A percentile compares a stretch with the other conserved stretches of the same genome.
These are phyloP conservation scores for Tylopilus plumbeoviolaceoides DNA, from an alignment of 768 basidiomycete species.

Conservation along the genomic window DNA sequence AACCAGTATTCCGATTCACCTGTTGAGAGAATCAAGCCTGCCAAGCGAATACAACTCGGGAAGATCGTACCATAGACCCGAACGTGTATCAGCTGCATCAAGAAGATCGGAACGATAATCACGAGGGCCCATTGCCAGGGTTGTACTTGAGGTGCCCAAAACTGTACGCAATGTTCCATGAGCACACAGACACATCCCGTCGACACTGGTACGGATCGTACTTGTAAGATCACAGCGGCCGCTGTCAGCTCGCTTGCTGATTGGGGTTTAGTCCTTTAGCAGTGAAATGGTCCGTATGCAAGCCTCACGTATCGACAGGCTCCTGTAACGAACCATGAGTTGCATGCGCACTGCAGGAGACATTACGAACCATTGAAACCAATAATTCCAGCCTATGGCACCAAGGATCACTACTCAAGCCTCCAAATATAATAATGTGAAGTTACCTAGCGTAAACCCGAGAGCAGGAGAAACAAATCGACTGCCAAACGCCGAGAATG, in stretches of 20 bases:
- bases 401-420: not conserved
- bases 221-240: slow-evolving; percentile 50
- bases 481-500: slow-evolving; percentile 54
- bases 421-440: not conserved
- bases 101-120: slow-evolving; percentile 51
- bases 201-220: slow-evolving; percentile 5
- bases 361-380: slow-evolving; percentile 42
- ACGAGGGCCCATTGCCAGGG: slow-evolving; percentile 55
- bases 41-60: not conserved
- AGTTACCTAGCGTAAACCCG: slow-evolving; percentile 51
- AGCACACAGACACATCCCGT: not conserved
- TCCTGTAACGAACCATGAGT: slow-evolving; percentile 25
- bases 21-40: slow-evolving; percentile 14
- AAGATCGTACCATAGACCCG: slow-evolving; percentile 48
- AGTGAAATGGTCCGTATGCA: not conserved
- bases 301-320: slow-evolving; percentile 36
- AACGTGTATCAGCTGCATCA: slow-evolving; percentile 52
- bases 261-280: not conserved
- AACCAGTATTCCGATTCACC: slow-evolving; percentile 65
- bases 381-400: slow-evolving; percentile 52
- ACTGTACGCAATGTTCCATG: slow-evolving; percentile 16
- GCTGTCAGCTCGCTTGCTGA: slow-evolving; percentile 57
- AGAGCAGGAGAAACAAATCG: slow-evolving; percentile 59
- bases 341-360: not conserved
- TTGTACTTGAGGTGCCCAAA: slow-evolving; percentile 45